Base-by-base conservation (phyloP, 2,329 filamentous ascomycete genomes). In the Cladosporium oxysporum region DNA sequence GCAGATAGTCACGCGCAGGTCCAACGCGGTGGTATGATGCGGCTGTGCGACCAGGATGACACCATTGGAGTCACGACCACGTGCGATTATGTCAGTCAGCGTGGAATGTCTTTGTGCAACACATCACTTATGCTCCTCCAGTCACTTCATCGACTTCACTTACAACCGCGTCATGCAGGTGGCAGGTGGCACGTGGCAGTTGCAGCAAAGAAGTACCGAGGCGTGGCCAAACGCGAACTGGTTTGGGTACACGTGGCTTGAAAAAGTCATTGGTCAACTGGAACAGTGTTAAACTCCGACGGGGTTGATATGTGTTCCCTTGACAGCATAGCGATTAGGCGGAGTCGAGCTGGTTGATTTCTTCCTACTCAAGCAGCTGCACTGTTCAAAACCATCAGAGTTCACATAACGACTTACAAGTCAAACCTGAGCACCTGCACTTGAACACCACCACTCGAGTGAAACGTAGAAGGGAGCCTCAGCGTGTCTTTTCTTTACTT, bases 11-110 rank as follows among this genome's bases (percentile, higher is more conserved):
- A 86, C 2, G 93, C 93, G 41, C 41, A 11, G 35, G 35, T 44
- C 37, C 37, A 66, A 90, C 91, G 64, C 97, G 83, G 73, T 90
- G 87, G 81, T 92, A 91, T 62, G 95, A 94, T 75, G 97, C 97
- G 62, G 85, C 84, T 68, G 98, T 83, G 31, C 94, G 87, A 65
- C 91, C 91, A 74, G 93, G 90, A 58, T 58, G 55, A 58, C 55
- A 37, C 55, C 26, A 41, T 58, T 37, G 60, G 60, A 55, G 49
- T 53, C 60, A 55, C 7, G 1, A 26, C 60, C 60, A 55, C 60
- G 60, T 62, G 60, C 47, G 59, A 31, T 55, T 31, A 62, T 33
- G 60, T 55, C 60, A 53, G 60, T 55, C 60, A 53, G 29, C 60
- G 31, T 41, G 29, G 33, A 61, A 28, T 58, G 21, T 12, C n/a